Evolutionary conservation across 305 asterid genomes (phyloP), one percentile per base, ranked within the genome.

Genomic region (Ilex paraguariensis): DNA sequence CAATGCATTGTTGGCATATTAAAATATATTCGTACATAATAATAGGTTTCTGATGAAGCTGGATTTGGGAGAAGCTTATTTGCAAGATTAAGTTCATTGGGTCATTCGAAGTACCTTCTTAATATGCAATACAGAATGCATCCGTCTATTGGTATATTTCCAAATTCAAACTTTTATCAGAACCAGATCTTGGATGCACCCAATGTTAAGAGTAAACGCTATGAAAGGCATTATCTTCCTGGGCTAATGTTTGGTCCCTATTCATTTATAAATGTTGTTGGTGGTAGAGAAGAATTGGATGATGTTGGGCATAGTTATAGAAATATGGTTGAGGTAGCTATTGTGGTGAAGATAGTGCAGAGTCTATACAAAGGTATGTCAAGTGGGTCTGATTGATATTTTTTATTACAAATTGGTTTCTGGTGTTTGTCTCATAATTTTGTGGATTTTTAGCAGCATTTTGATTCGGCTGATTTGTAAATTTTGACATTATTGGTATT

Each of bases 41-140:
- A 36, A 36, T 36, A 89, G 96, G 50, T 81, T 30, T 84, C 80
- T 42, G 73, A 72, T 66, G 71, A 72, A 59, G 81, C 88, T 71
- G 86, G 79, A 0, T 89, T 84, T 40, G 96, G 95, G 49, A 82
- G 86, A 81, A 86, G 97, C 75, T 71, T 89, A 67, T 89, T 89
- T 67, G 91, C 74, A 77, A 81, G 97, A 61, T 65, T 87, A 69
- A 78, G 89, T 71, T 77, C 69, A 13, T 45, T 87, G 64, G 91
- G 81, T 13, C 87, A 80, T 62, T 63, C 72, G 17, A 84, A 80
- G 78, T 86, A 80, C 51, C 70, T 87, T 59, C 95, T 89, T 56
- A 72, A 80, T 62, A 54, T 77, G 64, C 95, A 87, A 55, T 89
- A 89, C 71, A 73, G 91, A 44, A 89, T 89, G 95, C 95, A 89